Conservation (phyloP, 306 rosid species). For the Cotoneaster glaucophyllus region DNA sequence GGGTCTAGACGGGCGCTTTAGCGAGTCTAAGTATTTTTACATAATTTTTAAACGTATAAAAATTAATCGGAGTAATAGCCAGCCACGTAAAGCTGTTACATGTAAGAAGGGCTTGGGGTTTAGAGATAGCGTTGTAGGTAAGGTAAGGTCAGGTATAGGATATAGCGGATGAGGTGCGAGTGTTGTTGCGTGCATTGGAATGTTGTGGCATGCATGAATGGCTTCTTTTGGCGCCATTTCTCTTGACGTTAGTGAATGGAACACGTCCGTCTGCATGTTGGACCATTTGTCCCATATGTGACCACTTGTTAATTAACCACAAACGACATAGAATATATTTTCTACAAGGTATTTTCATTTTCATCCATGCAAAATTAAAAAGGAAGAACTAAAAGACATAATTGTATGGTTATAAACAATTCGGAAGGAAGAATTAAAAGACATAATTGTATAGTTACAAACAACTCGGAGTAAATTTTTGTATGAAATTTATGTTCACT, state of each 20-base stretch:
- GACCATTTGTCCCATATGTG: background rate
- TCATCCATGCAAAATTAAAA: too few species aligned
- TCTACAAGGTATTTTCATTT: too few species aligned
- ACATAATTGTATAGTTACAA: too few species aligned
- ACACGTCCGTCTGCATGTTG: background rate
- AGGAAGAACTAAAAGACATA: too few species aligned
- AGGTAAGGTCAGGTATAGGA: too few species aligned
- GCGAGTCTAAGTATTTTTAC: too few species aligned
- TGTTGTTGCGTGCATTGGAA: background rate
- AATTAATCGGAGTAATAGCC: too few species aligned
- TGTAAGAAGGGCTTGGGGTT: background rate
- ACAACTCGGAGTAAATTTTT: too few species aligned
- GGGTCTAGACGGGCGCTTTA: fast-evolving
- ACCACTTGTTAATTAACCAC: background rate
- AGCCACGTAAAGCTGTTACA: fast-evolving
- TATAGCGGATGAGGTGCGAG: background rate
- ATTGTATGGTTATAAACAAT: too few species aligned
- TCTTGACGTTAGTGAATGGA: background rate
- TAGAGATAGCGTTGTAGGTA: background rate
- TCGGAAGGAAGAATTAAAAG: too few species aligned
- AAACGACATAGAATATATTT: background rate
- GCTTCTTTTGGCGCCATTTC: background rate
- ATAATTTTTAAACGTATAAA: too few species aligned
- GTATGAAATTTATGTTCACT: too few species aligned
- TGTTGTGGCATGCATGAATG: background rate